These are phyloP conservation scores for Steccherinum ochraceum DNA, from an alignment of 768 basidiomycete species.

Conservation along the genomic window DNA sequence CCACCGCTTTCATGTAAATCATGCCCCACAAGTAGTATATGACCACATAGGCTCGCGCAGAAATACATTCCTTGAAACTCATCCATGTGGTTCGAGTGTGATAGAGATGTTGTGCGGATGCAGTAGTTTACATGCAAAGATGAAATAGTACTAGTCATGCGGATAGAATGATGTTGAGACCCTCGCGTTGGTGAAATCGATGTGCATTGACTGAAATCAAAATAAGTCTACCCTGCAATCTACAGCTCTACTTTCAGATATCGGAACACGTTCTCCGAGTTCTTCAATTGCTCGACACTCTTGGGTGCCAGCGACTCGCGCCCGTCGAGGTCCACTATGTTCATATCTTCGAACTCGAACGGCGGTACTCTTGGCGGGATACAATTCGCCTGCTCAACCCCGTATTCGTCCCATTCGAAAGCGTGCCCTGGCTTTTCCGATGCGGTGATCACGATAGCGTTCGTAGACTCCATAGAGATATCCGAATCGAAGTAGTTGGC, in stretches of 20 bases:
- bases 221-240: no score
- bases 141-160: no score
- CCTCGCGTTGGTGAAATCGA: no score
- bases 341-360: slow-evolving; percentile 32
- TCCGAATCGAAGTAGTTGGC: slow-evolving; percentile 64
- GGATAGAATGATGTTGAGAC: no score
- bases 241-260: slow-evolving; percentile 22
- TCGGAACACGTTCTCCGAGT: slow-evolving; percentile 28
- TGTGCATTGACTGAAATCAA: no score
- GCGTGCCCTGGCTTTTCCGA: slow-evolving; percentile 31
- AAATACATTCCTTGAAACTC: no score
- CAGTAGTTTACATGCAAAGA: no score
- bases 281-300: slow-evolving; percentile 34
- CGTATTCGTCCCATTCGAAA: slow-evolving; percentile 45
- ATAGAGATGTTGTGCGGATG: no score
- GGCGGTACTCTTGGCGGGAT: slow-evolving; percentile 29
- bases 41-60: no score
- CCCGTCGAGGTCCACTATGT: slow-evolving; percentile 30
- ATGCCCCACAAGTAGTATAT: no score
- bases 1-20: no score
- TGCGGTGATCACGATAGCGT: slow-evolving; percentile 41
- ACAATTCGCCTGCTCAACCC: slow-evolving; percentile 38
- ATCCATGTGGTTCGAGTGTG: no score
- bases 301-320: slow-evolving; percentile 17
- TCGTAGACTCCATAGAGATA: slow-evolving; percentile 49